Evolutionary conservation across 2,329 filamentous ascomycete genomes (phyloP).

Genomic region (Verticillium zaregamsianum): DNA sequence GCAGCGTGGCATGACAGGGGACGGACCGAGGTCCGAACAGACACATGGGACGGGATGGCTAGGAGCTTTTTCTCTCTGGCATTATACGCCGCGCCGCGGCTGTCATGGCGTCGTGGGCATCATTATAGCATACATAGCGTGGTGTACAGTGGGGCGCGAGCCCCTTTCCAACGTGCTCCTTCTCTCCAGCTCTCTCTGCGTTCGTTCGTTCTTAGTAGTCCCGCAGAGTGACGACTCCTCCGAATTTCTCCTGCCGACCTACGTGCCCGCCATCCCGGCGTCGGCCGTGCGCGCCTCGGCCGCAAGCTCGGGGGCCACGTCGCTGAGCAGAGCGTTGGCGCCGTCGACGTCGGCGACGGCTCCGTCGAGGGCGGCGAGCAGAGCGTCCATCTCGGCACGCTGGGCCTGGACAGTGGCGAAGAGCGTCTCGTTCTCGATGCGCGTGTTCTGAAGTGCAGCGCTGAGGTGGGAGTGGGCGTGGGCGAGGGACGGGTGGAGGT

Average conservation of each 20-base stretch:
- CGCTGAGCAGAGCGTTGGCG: conserved; percentile 45
- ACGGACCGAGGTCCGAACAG: neutral
- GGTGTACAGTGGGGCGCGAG: neutral
- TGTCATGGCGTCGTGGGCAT: conserved; percentile 3
- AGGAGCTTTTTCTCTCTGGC: neutral
- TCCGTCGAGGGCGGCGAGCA: conserved; percentile 46
- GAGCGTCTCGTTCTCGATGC: conserved; percentile 52
- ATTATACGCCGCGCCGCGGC: neutral
- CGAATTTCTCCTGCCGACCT: neutral
- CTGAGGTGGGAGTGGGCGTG: conserved; percentile 53
- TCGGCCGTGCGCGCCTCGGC: conserved; percentile 44
- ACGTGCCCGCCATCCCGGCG: conserved; percentile 29
- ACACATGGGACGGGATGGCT: neutral
- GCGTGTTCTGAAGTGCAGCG: conserved; percentile 51
- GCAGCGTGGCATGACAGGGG: neutral
- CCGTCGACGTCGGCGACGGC: conserved; percentile 50
- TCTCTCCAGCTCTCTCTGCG: neutral
- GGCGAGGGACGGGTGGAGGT: conserved; percentile 48
- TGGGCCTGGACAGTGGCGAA: conserved; percentile 48
- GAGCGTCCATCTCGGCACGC: conserved; percentile 47
- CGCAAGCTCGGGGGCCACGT: conserved; percentile 43
- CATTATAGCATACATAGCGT: conserved; percentile 3
- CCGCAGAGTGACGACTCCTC: neutral
- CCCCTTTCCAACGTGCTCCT: neutral
- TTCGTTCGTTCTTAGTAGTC: too few species aligned